phyloP scores from a whole-genome alignment of 495 filamentous ascomycete species.

The Elasticomyces elasticus region DNA sequence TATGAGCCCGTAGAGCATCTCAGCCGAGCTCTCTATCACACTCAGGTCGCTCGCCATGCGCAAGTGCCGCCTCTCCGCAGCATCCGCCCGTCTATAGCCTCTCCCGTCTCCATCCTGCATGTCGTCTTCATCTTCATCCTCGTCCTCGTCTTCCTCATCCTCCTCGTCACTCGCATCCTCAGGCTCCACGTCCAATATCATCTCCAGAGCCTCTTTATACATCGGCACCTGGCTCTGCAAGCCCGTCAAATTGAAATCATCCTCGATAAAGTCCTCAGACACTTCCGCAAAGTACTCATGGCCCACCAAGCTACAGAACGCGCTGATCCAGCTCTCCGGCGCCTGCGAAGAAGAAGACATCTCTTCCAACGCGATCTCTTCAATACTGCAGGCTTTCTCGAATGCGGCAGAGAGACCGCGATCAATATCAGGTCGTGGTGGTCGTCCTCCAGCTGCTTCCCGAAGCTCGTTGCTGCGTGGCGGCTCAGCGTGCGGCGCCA shows the following conservation, averaged over 20 bases:
- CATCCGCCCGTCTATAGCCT: slow-evolving; percentile 42
- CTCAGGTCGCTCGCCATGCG: slow-evolving; percentile 84
- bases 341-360: slow-evolving; percentile 66
- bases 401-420: slow-evolving; percentile 10
- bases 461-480: neutral
- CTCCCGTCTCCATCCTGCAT: slow-evolving; percentile 35
- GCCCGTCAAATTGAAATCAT: slow-evolving; percentile 98
- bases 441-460: neutral
- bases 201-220: slow-evolving; percentile 96
- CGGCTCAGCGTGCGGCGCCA: slow-evolving; percentile 1
- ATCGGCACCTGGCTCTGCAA: slow-evolving; percentile 91
- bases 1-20: slow-evolving; percentile 94
- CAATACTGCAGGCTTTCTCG: slow-evolving; percentile 8
- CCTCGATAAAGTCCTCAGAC: slow-evolving; percentile 97
- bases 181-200: slow-evolving; percentile 97
- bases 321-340: slow-evolving; percentile 93
- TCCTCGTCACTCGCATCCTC: slow-evolving; percentile 81
- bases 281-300: slow-evolving; percentile 99
- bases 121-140: slow-evolving; percentile 52
- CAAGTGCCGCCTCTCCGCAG: slow-evolving; percentile 63
- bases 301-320: slow-evolving; percentile 87
- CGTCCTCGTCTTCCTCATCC: slow-evolving; percentile 65
- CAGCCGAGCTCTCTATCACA: slow-evolving; percentile 90
- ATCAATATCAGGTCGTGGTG: neutral
- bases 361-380: slow-evolving; percentile 12